Evolutionary conservation across 306 rosid genomes (phyloP), one percentile per base, ranked within the genome.

Genomic region (Gynostemma pentaphyllum): DNA sequence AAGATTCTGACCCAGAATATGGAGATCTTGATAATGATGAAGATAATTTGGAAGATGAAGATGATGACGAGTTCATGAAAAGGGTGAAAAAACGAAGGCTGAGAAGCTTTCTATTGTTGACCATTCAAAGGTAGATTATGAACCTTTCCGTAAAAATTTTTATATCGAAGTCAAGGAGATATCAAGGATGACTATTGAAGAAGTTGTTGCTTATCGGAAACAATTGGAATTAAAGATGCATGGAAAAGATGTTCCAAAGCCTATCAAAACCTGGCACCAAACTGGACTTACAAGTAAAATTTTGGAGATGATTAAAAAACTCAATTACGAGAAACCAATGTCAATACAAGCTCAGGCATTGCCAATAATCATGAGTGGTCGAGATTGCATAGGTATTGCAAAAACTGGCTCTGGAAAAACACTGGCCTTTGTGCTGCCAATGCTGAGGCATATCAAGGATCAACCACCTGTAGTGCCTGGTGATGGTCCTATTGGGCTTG

Each of bases 361-460:
- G 69, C 96, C 97, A 44, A 44, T 90, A 74, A 82, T 87, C 54
- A 90, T 90, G 97, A 90, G 84, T 64, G 97, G 96, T 68, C 87
- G 96, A 73, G 97, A 90, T 73, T 90, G 96, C 80, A 90, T 90
- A 49, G 97, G 96, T 46, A 18, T 87, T 72, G 97, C 91, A n/a
- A 91, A 91, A 82, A 91, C 97, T 69, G 97, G 96, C 59, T 87
- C 97, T 15, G 97, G 97, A 22, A 91, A 91, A 85, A 91, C 97
- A 52, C 81, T 91, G 73, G 97, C 95, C 49, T 87, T 87, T 71
- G 97, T 90, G 48, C 83, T 90, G 62, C 97, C 97, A 51, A 87
- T 90, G 97, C 73, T 90, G 83, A 85, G 97, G 83, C 97, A 90
- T 75, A 87, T 90, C 73, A 90, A 90, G 86, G 97, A 90, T 82